Evolutionary conservation across 2,329 filamentous ascomycete species (phyloP).

Genomic region (Botryosphaeria dothidea): DNA sequence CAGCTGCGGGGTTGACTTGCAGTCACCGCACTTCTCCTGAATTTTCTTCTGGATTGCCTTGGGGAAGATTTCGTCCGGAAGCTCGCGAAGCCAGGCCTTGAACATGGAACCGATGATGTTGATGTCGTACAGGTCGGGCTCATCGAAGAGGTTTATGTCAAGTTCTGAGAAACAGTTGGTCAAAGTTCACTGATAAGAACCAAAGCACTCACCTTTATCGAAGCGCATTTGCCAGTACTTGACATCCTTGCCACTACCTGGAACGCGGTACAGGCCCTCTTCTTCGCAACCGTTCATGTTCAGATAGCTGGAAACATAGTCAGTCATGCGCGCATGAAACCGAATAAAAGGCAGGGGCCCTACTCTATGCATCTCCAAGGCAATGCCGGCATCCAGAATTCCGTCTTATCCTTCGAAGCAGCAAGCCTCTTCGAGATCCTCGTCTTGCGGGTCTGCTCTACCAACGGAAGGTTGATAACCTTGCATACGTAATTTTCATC

Average conservation of each 20-base stretch:
- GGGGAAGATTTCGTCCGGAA: slow-evolving; percentile 93
- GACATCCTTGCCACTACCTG: slow-evolving; percentile 85
- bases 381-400: slow-evolving; percentile 97
- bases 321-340: not conserved
- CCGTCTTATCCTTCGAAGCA: slow-evolving; percentile 88
- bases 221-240: slow-evolving; percentile 93
- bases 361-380: slow-evolving; percentile 93
- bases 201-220: slow-evolving; percentile 65
- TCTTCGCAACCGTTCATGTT: slow-evolving; percentile 94
- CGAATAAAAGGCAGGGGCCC: slow-evolving; percentile 29
- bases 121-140: slow-evolving; percentile 88
- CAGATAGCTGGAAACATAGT: slow-evolving; percentile 61
- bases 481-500: slow-evolving; percentile 83
- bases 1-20: slow-evolving; percentile 78
- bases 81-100: slow-evolving; percentile 90
- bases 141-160: slow-evolving; percentile 87
- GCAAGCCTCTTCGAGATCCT: slow-evolving; percentile 88
- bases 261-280: slow-evolving; percentile 89
- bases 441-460: slow-evolving; percentile 87
- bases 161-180: slow-evolving; percentile 55
- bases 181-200: not conserved
- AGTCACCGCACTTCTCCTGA: slow-evolving; percentile 74
- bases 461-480: slow-evolving; percentile 80
- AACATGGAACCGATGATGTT: slow-evolving; percentile 96
- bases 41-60: slow-evolving; percentile 80